Conservation (phyloP, 176 grass and related monocot genomes). For the Oropetium thomaeum region DNA sequence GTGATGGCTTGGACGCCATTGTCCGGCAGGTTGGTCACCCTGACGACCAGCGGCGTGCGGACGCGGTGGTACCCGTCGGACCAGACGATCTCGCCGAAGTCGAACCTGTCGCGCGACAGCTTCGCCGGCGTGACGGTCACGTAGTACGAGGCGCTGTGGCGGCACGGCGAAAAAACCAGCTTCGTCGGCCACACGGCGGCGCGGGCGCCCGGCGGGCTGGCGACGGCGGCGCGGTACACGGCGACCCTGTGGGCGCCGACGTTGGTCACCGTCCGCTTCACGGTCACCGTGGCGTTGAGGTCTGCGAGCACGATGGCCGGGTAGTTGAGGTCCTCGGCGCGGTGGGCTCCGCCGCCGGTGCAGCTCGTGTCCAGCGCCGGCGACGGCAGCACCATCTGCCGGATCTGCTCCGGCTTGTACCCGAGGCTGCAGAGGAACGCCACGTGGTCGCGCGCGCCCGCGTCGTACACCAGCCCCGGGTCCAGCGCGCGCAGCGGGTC, state of each 20-base stretch:
- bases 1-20: not conserved
- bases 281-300: constrained; percentile 40
- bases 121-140: constrained; percentile 67
- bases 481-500: constrained; percentile 68
- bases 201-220: constrained; percentile 51
- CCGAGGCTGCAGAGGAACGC: constrained; percentile 73
- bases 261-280: constrained; percentile 74
- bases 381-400: constrained; percentile 51
- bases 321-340: constrained; percentile 62
- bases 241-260: constrained; percentile 50
- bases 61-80: constrained; percentile 81
- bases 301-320: constrained; percentile 62
- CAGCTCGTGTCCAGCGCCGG: constrained; percentile 52
- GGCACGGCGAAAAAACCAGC: constrained; percentile 43
- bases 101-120: constrained; percentile 55
- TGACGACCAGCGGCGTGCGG: constrained; percentile 70
- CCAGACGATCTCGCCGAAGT: constrained; percentile 86
- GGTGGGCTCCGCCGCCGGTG: not conserved
- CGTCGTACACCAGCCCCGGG: constrained; percentile 85
- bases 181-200: constrained; percentile 55
- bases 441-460: constrained; percentile 52
- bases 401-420: constrained; percentile 58
- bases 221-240: constrained; percentile 42
- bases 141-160: constrained; percentile 44
- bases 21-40: constrained; percentile 60